A percentile compares a stretch with the other conserved stretches of the same genome.
Evolutionary conservation across 2,329 filamentous ascomycete genomes (phyloP).

Genomic region (Pseudopyrenochaeta lycopersici): DNA sequence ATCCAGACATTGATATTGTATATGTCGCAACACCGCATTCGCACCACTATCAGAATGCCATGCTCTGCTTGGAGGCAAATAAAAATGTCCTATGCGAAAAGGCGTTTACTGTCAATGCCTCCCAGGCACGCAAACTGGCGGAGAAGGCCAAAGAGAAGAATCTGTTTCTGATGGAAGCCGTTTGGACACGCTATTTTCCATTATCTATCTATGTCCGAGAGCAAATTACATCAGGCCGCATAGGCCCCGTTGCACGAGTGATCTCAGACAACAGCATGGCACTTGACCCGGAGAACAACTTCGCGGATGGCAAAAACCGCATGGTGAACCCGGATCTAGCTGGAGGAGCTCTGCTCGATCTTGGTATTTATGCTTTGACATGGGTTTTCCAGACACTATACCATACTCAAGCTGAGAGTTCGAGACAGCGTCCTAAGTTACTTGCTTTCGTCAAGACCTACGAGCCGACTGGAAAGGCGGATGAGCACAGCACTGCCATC

Average conservation of each 20-base stretch:
- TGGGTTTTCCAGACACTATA: constrained; percentile 93
- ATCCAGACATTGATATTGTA: constrained; percentile 82
- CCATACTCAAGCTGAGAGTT: constrained; percentile 71
- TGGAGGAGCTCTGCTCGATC: constrained; percentile 81
- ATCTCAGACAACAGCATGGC: constrained; percentile 68
- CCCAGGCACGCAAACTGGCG: constrained; percentile 76
- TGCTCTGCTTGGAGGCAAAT: constrained; percentile 82
- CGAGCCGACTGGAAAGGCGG: constrained; percentile 75
- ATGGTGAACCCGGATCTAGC: constrained; percentile 87
- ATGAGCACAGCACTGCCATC: constrained; percentile 81
- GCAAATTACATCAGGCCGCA: constrained; percentile 64
- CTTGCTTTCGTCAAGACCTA: constrained; percentile 73
- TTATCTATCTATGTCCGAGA: constrained; percentile 79
- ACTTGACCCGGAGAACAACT: constrained; percentile 67
- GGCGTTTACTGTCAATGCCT: constrained; percentile 83
- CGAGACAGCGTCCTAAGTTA: constrained; percentile 74
- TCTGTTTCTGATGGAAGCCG: constrained; percentile 65
- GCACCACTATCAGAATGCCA: constrained; percentile 90
- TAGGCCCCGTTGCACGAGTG: constrained; percentile 66
- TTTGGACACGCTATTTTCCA: constrained; percentile 91
- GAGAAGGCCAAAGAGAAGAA: constrained; percentile 76
- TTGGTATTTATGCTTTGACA: constrained; percentile 88
- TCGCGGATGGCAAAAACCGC: constrained; percentile 64
- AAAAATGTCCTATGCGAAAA: constrained; percentile 94
- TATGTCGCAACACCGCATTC: constrained; percentile 92